phyloP scores from a whole-genome alignment of 352 stramenopile species.

The Phytophthora parvispora region DNA sequence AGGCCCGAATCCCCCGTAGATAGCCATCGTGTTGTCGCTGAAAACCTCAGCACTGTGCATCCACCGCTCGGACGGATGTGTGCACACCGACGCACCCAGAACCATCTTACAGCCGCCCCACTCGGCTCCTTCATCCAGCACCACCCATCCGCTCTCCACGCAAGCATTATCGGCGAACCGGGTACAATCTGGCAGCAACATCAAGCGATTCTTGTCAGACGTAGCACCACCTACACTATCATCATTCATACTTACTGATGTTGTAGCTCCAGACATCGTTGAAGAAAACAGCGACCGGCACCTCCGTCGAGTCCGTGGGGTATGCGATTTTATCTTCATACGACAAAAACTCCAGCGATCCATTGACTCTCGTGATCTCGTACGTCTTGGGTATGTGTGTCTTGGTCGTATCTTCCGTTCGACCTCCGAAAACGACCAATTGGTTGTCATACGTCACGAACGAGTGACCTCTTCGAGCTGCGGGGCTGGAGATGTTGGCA shows the following conservation, averaged over 20 bases:
- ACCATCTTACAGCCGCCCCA: slow-evolving; percentile 94
- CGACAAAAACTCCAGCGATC: slow-evolving; percentile 86
- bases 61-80: slow-evolving; percentile 91
- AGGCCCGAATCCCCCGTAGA: slow-evolving; percentile 95
- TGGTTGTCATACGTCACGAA: slow-evolving; percentile 87
- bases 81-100: slow-evolving; percentile 89
- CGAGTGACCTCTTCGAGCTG: slow-evolving; percentile 87
- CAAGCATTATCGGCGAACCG: slow-evolving; percentile 91
- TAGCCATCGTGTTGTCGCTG: slow-evolving; percentile 89
- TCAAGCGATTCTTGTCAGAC: too few species aligned
- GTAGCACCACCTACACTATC: slow-evolving; percentile 3
- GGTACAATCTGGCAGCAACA: slow-evolving; percentile 64
- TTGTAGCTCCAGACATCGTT: slow-evolving; percentile 98
- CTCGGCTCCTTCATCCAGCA: slow-evolving; percentile 86
- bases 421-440: slow-evolving; percentile 94
- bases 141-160: slow-evolving; percentile 81
- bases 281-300: slow-evolving; percentile 92
- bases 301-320: slow-evolving; percentile 44
- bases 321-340: slow-evolving; percentile 91
- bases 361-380: slow-evolving; percentile 84
- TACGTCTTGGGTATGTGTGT: slow-evolving; percentile 94
- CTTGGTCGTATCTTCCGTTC: slow-evolving; percentile 90
- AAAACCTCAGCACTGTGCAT: slow-evolving; percentile 92
- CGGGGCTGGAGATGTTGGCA: slow-evolving; percentile 60
- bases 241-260: slow-evolving; percentile 60